phyloP scores from a whole-genome alignment of 1,284 basidiomycete species.

The Singerocomus rubriflavus region DNA sequence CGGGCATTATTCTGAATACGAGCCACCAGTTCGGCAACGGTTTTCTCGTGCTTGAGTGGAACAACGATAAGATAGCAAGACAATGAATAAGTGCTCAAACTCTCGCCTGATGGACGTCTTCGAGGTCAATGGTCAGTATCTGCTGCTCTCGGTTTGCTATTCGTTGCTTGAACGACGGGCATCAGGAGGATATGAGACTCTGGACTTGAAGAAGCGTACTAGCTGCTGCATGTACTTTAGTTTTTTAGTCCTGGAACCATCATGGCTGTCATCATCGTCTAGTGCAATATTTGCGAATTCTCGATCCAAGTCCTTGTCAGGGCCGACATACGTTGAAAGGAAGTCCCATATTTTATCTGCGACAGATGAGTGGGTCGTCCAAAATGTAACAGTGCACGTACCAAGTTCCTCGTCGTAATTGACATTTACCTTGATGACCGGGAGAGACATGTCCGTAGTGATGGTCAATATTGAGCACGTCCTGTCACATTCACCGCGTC shows the following conservation, averaged over 20 bases:
- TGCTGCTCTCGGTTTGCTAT: conserved; percentile 93
- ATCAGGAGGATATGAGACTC: conserved; percentile 32
- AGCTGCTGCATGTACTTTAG: conserved; percentile 91
- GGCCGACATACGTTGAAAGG: conserved; percentile 61
- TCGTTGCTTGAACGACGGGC: conserved; percentile 58
- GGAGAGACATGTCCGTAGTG: conserved; percentile 45
- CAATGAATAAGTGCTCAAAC: conserved; percentile 3
- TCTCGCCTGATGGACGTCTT: conserved; percentile 70
- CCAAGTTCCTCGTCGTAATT: conserved; percentile 51
- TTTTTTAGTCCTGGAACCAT: conserved; percentile 39
- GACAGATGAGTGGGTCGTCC: conserved; percentile 29
- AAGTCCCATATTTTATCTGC: conserved; percentile 69
- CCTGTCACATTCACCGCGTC: conserved; percentile 21
- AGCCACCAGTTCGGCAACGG: conserved; percentile 61
- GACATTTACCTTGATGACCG: conserved; percentile 43
- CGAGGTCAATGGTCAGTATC: conserved; percentile 78
- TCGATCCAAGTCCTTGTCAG: conserved; percentile 64
- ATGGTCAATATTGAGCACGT: conserved; percentile 8
- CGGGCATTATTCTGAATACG: conserved; percentile 84
- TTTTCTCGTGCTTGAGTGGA: conserved; percentile 57
- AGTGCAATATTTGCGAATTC: conserved; percentile 72
- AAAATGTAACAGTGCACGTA: conserved; percentile 14
- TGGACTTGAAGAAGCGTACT: conserved; percentile 46
- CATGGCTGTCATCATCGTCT: conserved; percentile 49
- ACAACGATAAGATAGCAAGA: neutral